These are phyloP conservation scores for Thielaviopsis populi DNA, from an alignment of 2,329 filamentous ascomycete genomes.

Conservation along the genomic window DNA sequence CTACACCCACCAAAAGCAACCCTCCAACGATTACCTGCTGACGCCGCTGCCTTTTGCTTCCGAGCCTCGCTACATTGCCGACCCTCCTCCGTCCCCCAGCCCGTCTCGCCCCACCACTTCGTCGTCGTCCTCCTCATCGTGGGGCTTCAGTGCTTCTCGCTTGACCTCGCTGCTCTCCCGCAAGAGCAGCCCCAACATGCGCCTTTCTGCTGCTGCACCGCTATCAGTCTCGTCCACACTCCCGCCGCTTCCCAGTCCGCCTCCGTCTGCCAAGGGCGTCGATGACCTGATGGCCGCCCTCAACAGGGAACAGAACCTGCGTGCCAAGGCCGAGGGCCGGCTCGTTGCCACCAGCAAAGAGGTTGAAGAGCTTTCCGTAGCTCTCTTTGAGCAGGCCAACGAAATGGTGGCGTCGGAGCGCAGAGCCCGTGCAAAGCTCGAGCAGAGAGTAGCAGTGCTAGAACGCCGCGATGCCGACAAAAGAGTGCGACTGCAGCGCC, in stretches of 20 bases:
- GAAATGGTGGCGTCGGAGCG: slow-evolving; percentile 74
- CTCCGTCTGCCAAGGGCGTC: slow-evolving; percentile 20
- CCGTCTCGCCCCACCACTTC: slow-evolving; percentile 22
- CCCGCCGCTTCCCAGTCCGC: slow-evolving; percentile 15
- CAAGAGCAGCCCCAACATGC: slow-evolving; percentile 32
- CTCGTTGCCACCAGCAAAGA: slow-evolving; percentile 53
- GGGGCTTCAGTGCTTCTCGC: slow-evolving; percentile 28
- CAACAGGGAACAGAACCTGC: slow-evolving; percentile 48
- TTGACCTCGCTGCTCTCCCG: slow-evolving; percentile 33
- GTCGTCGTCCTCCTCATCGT: slow-evolving; percentile 35
- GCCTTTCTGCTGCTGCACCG: slow-evolving; percentile 18
- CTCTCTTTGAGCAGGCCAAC: slow-evolving; percentile 69
- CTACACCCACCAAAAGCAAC: slow-evolving; percentile 19
- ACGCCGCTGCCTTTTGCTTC: slow-evolving; percentile 18
- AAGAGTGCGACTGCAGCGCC: slow-evolving; percentile 47
- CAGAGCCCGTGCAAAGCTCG: slow-evolving; percentile 52
- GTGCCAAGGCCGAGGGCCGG: slow-evolving; percentile 53
- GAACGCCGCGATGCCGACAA: slow-evolving; percentile 59
- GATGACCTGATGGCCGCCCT: slow-evolving; percentile 46
- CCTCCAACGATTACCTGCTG: slow-evolving; percentile 20
- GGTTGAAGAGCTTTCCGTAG: slow-evolving; percentile 62
- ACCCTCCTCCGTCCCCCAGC: slow-evolving; percentile 21
- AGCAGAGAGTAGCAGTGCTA: slow-evolving; percentile 52
- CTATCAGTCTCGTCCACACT: slow-evolving; percentile 23
- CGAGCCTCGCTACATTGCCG: slow-evolving; percentile 10